These are phyloP conservation scores for Nidula niveotomentosa DNA, from an alignment of 1,284 basidiomycete species.

Conservation along the genomic window DNA sequence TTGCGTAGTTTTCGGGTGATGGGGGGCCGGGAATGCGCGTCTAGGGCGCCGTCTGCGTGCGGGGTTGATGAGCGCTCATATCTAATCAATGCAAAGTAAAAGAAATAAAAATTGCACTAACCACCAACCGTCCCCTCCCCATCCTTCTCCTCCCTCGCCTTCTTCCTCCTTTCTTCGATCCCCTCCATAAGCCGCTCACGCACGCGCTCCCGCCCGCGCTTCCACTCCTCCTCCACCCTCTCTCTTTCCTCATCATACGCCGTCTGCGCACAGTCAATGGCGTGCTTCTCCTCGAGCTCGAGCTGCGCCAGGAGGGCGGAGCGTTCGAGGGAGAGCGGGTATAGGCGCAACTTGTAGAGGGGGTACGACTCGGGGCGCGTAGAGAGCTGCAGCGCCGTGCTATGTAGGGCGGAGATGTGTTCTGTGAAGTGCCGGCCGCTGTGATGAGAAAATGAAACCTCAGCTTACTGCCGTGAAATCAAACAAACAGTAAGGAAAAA, in stretches of 20 bases:
- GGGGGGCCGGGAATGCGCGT: constrained; percentile 74
- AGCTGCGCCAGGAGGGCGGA: constrained; percentile 67
- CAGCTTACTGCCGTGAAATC: constrained; percentile 3
- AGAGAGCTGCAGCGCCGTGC: constrained; percentile 55
- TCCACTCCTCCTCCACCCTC: constrained; percentile 78
- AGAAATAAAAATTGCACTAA: constrained; percentile 26
- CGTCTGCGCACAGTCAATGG: constrained; percentile 57
- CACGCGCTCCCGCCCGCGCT: constrained; percentile 65
- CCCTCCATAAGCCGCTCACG: constrained; percentile 76
- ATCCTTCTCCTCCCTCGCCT: constrained; percentile 81
- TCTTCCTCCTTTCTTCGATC: constrained; percentile 72
- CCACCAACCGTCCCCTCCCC: constrained; percentile 71
- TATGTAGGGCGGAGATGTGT: constrained; percentile 39
- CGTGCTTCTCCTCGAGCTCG: constrained; percentile 62
- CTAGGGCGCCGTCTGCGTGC: constrained; percentile 59
- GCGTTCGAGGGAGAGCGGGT: constrained; percentile 72
- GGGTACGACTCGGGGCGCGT: constrained; percentile 63
- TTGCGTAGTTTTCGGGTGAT: constrained; percentile 80
- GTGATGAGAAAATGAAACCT: constrained; percentile 4
- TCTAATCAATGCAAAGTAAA: background rate
- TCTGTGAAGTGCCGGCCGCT: constrained; percentile 22
- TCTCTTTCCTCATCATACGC: constrained; percentile 78
- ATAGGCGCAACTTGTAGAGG: constrained; percentile 66
- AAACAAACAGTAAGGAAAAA: constrained; percentile 11
- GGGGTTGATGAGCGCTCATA: background rate